A percentile compares a stretch with the other conserved stretches of the same genome.
phyloP scores from a whole-genome alignment of 2,329 filamentous ascomycete genomes.

The Venturia effusa region DNA sequence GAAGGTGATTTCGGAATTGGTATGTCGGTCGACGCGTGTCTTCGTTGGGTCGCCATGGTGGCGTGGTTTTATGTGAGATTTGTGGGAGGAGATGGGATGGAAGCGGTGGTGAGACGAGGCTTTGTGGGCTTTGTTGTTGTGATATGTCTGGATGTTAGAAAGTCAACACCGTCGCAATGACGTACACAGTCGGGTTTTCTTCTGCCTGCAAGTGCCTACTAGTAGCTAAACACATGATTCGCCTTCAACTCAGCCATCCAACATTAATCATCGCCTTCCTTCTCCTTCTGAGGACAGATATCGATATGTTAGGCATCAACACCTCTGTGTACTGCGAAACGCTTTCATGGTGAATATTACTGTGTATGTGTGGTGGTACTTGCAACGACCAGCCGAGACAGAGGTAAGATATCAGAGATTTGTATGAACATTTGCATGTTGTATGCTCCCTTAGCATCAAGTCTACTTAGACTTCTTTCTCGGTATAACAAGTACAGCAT shows the following conservation, averaged over 20 bases:
- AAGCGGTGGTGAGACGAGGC: not conserved
- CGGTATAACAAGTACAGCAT: too few relatives aligned
- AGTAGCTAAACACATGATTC: not conserved
- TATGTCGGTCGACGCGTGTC: not conserved
- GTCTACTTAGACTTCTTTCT: too few relatives aligned
- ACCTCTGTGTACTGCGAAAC: not conserved
- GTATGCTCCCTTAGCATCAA: too few relatives aligned
- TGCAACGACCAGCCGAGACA: too few relatives aligned
- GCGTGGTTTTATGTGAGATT: not conserved
- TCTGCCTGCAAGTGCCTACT: not conserved
- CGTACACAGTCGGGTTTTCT: too few relatives aligned
- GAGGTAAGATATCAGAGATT: too few relatives aligned
- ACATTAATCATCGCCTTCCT: not conserved
- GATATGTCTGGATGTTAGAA: not conserved
- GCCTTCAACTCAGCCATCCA: not conserved
- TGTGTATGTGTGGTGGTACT: not conserved
- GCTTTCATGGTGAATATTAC: too few relatives aligned
- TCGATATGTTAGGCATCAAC: not conserved
- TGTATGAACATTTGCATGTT: too few relatives aligned
- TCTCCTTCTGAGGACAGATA: not conserved
- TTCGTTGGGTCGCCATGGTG: constrained; percentile 1
- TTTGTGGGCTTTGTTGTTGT: not conserved
- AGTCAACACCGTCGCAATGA: not conserved
- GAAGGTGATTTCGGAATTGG: not conserved
- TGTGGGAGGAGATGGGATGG: not conserved